A percentile compares a stretch with the other conserved stretches of the same genome.
phyloP scores from a whole-genome alignment of 1,139 yeast genomes.

The Pichia norvegensis region DNA sequence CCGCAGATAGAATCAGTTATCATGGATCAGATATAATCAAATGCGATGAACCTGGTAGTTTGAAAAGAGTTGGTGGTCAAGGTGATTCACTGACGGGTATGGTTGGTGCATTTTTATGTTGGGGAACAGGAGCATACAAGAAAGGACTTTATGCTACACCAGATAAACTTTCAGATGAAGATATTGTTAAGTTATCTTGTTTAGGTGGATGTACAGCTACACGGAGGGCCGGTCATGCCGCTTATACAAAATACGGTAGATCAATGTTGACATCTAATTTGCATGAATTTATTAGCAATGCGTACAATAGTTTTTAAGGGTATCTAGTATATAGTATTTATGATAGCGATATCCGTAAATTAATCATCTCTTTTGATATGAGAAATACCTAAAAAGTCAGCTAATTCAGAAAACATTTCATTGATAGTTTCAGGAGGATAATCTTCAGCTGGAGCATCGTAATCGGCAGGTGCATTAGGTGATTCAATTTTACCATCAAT shows the following conservation, averaged over 20 bases:
- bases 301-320: conserved; percentile 24
- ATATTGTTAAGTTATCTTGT: conserved; percentile 52
- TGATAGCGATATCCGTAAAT: neutral
- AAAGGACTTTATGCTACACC: conserved; percentile 33
- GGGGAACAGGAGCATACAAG: conserved; percentile 55
- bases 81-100: conserved; percentile 77
- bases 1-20: conserved; percentile 49
- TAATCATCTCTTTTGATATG: conserved; percentile 34
- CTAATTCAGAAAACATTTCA: conserved; percentile 46
- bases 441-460: conserved; percentile 28
- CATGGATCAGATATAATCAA: conserved; percentile 36
- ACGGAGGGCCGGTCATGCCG: conserved; percentile 55
- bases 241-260: conserved; percentile 60
- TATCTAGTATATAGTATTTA: neutral
- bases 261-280: conserved; percentile 83
- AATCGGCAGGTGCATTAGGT: conserved; percentile 33
- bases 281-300: conserved; percentile 57
- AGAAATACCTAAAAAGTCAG: conserved; percentile 60
- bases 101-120: conserved; percentile 58
- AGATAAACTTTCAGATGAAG: conserved; percentile 31
- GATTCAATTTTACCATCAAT: conserved; percentile 38
- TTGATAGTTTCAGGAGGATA: conserved; percentile 40
- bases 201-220: conserved; percentile 69
- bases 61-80: conserved; percentile 78
- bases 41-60: conserved; percentile 50